Percentiles rank a stretch among this genome's conserved stretches.
phyloP scores from a whole-genome alignment of 2,329 filamentous ascomycete species.

The Pezizomycotina sp. region DNA sequence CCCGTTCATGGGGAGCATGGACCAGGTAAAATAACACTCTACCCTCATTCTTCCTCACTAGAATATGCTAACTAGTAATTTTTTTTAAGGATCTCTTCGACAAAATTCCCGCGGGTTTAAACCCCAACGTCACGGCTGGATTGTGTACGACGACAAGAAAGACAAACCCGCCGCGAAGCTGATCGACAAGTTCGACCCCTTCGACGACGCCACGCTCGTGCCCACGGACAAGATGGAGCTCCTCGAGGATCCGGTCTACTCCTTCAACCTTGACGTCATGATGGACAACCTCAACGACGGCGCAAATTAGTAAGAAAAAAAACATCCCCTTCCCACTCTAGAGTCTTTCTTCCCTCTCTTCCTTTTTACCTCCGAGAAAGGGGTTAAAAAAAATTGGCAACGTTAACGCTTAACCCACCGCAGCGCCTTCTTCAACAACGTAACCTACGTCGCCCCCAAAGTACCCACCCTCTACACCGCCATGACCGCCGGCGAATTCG shows the following conservation, averaged over 20 bases:
- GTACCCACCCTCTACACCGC: conserved; percentile 68
- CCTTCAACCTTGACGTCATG: conserved; percentile 45
- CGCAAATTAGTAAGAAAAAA: conserved; percentile 49
- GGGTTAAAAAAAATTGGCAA: neutral
- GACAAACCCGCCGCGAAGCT: conserved; percentile 36
- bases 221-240: conserved; percentile 49
- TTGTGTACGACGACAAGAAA: conserved; percentile 39
- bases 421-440: conserved; percentile 56
- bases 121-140: conserved; percentile 54
- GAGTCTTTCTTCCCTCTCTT: too few relatives aligned
- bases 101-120: conserved; percentile 46
- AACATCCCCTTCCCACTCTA: too few relatives aligned
- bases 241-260: conserved; percentile 44
- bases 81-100: conserved; percentile 47
- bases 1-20: conserved; percentile 53
- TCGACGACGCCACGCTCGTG: conserved; percentile 57
- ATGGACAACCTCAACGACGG: conserved; percentile 55
- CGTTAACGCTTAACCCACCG: conserved; percentile 1
- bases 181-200: conserved; percentile 46
- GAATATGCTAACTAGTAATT: conserved; percentile 4
- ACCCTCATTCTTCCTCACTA: neutral
- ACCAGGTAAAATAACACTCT: conserved; percentile 39
- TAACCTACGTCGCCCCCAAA: conserved; percentile 57
- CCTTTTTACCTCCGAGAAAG: neutral
- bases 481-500: conserved; percentile 41